Evolutionary conservation across 345 rosid species (phyloP), one percentile per base, ranked within the genome.

Genomic region (Salix dunnii): DNA sequence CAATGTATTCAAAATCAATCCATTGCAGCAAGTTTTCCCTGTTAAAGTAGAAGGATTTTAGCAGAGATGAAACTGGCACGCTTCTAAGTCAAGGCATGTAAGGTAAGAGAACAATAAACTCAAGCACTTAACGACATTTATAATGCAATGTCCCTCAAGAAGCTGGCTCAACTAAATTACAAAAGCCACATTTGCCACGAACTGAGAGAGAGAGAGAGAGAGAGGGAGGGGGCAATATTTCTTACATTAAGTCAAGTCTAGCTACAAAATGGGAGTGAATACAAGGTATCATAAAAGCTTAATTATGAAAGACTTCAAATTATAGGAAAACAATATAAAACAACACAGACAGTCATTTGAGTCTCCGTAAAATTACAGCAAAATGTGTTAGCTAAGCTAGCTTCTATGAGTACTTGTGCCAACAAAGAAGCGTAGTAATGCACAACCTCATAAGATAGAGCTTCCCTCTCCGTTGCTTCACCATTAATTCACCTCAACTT

Each of bases 381-480:
- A 40, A 40, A 21, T 21, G 12, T 60, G 20, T 18, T 51, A 30
- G 10, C 25, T 21, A 1, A 18, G 20, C 28, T 51, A 30, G 10
- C 25, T 18, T 66, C 48, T 64, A 85, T 28, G 89, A 84, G 73
- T 88, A 66, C 73, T 88, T 88, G 80, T 89, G 80, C 83, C 91
- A 89, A 78, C 91, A 84, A 35, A 93, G 88, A 82, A 91, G 94
- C 96, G 89, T 85, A 42, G 84, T 79, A 80, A 89, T 83, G 82
- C 92, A 93, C 58, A 90, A 82, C 82, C 81, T 90, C 69, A 82
- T 82, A 74, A 93, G 82, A 74, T 83, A 88, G 31, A 89, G 77
- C 88, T 88, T 93, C 60, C 88, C 91, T 81, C 82, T 89, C 58
- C 83, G 87, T 80, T 88, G 94, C 84, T 84, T 89, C 85, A 81